A percentile compares a stretch with the other conserved stretches of the same genome.
Conservation (phyloP, 176 grass and related monocot genomes). For the Cenchrus americanus region DNA sequence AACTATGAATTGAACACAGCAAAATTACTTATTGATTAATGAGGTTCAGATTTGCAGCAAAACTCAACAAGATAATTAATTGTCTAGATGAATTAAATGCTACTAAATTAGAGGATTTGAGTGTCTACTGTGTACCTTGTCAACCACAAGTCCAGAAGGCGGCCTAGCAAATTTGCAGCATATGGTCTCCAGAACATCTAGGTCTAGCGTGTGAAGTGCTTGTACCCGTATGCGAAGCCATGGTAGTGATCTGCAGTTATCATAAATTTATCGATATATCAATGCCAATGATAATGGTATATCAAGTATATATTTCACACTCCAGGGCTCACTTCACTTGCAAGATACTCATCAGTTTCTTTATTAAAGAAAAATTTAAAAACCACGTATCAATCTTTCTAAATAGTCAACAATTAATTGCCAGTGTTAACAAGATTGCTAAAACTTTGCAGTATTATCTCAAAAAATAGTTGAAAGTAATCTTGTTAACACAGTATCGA, state of each 20-base stretch:
- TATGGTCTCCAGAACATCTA: conserved; percentile 5
- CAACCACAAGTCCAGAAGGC: conserved; percentile 5
- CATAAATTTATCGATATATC: neutral
- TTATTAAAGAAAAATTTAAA: neutral
- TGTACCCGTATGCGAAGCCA: conserved; percentile 16
- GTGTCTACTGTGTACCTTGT: neutral
- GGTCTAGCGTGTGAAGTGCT: conserved; percentile 6
- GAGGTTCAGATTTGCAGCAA: neutral
- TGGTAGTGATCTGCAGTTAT: neutral
- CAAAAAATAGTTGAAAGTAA: neutral
- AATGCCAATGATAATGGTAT: neutral
- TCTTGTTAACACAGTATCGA: neutral
- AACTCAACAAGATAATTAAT: neutral
- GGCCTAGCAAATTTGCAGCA: neutral
- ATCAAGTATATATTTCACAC: neutral
- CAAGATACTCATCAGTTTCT: neutral
- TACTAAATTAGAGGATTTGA: neutral
- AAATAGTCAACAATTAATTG: too few relatives aligned
- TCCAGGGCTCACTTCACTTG: neutral
- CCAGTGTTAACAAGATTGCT: too few relatives aligned
- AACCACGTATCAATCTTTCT: neutral
- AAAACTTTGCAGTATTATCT: neutral
- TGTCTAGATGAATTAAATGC: neutral
- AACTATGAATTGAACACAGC: too few relatives aligned
- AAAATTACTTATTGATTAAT: neutral